Conservation (phyloP, 331 rosid genomes). For the Ulmus americana region DNA sequence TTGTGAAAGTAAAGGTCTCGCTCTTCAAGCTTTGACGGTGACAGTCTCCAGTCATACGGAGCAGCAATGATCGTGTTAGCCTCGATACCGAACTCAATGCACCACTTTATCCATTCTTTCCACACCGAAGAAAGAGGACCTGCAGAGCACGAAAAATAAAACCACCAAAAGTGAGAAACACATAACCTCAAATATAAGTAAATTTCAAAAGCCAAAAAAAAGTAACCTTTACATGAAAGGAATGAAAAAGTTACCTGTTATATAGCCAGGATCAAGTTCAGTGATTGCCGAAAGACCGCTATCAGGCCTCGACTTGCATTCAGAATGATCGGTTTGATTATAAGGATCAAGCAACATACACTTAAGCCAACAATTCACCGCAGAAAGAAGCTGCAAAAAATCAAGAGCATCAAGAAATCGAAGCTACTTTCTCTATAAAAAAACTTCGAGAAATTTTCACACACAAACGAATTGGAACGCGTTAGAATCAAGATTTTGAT, state of each 20-base stretch:
- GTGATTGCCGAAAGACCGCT: constrained; percentile 96
- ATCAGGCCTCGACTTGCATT: constrained; percentile 93
- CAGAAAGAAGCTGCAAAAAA: constrained; percentile 71
- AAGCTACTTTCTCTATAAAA: not conserved
- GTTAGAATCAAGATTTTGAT: too few species aligned
- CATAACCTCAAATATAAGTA: not conserved
- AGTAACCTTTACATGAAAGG: not conserved
- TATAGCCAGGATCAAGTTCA: constrained; percentile 96
- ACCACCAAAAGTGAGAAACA: not conserved
- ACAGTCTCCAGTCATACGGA: constrained; percentile 95
- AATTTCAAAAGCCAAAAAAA: not conserved
- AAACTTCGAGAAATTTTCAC: too few species aligned
- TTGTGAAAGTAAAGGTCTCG: constrained; percentile 95
- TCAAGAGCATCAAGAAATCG: not conserved
- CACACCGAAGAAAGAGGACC: constrained; percentile 97
- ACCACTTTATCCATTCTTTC: constrained; percentile 99
- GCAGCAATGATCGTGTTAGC: constrained; percentile 90
- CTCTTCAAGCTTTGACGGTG: constrained; percentile 89
- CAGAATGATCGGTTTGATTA: constrained; percentile 89
- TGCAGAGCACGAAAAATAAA: constrained; percentile 25
- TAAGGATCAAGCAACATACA: constrained; percentile 83
- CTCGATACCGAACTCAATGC: constrained; percentile 91
- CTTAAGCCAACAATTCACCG: constrained; percentile 96
- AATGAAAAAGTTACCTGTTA: constrained; percentile 50
- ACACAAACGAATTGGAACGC: too few species aligned